These are phyloP conservation scores for Suillus brevipes DNA, from an alignment of 768 basidiomycete genomes.

Conservation along the genomic window DNA sequence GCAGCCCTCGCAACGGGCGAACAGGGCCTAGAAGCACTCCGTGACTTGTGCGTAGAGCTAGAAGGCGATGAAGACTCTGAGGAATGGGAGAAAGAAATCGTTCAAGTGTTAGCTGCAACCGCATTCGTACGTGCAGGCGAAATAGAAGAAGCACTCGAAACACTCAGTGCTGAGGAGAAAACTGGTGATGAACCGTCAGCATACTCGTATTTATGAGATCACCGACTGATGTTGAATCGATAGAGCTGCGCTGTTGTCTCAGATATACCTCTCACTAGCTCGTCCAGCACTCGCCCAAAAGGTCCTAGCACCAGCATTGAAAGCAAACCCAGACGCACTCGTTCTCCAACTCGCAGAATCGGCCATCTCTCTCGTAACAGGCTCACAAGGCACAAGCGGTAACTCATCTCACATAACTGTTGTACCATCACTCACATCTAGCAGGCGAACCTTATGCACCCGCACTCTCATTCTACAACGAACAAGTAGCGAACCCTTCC, in stretches of 20 bases:
- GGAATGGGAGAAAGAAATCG: constrained; percentile 70
- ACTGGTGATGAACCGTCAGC: constrained; percentile 88
- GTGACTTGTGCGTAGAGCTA: constrained; percentile 84
- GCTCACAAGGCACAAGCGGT: constrained; percentile 60
- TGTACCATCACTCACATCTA: neutral
- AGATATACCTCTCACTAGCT: constrained; percentile 89
- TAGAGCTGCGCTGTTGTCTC: constrained; percentile 80
- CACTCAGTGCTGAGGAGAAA: constrained; percentile 66
- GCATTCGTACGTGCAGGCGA: constrained; percentile 85
- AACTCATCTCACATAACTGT: neutral
- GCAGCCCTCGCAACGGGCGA: constrained; percentile 65
- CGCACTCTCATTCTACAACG: constrained; percentile 68
- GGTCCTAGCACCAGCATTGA: constrained; percentile 80
- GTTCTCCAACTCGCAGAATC: constrained; percentile 90
- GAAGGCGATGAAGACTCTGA: constrained; percentile 72
- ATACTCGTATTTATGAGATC: neutral
- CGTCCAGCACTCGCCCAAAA: constrained; percentile 85
- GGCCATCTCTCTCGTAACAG: constrained; percentile 71
- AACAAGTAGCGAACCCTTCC: constrained; percentile 81
- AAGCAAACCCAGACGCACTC: constrained; percentile 86
- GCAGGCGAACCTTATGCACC: constrained; percentile 38
- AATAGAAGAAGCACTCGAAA: constrained; percentile 90
- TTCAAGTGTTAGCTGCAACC: constrained; percentile 81
- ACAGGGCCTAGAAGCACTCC: constrained; percentile 74
- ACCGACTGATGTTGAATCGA: neutral